Evolutionary conservation across 2,329 filamentous ascomycete species (phyloP).

Genomic region (Periconia digitata): DNA sequence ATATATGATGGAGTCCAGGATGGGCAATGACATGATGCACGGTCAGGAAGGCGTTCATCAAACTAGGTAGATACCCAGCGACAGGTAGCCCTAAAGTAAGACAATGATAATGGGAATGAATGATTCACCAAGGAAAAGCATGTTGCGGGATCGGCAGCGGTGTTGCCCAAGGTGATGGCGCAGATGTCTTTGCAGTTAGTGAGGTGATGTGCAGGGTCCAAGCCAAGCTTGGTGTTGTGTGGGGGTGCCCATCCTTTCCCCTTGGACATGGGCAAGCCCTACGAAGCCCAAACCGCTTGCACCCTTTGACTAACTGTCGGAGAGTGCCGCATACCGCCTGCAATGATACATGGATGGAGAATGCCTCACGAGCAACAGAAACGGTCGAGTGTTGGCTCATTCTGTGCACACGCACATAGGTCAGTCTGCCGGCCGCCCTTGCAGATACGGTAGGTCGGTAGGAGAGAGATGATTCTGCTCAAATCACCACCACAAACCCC

Average conservation of each 20-base stretch:
- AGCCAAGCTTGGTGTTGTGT: background rate
- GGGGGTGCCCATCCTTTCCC: background rate
- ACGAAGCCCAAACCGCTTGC: background rate
- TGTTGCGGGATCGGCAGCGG: background rate
- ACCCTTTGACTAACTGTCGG: background rate
- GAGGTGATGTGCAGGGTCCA: too few species aligned
- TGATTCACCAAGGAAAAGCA: background rate
- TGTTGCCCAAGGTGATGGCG: background rate
- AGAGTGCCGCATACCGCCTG: background rate
- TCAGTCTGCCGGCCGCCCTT: too few species aligned
- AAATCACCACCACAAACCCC: background rate
- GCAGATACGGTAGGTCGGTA: too few species aligned
- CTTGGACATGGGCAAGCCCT: background rate
- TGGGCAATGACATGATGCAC: too few species aligned
- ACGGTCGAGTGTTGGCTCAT: too few species aligned
- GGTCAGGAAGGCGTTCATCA: too few species aligned
- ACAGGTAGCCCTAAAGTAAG: background rate
- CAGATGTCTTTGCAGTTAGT: background rate
- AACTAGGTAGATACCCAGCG: background rate
- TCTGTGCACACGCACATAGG: background rate
- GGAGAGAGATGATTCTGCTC: background rate
- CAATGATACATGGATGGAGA: too few species aligned
- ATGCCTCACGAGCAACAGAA: too few species aligned
- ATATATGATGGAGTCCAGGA: background rate
- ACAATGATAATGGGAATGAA: background rate